Base-by-base conservation (phyloP, 148 eudicot species). In the Camellia sinensis region DNA sequence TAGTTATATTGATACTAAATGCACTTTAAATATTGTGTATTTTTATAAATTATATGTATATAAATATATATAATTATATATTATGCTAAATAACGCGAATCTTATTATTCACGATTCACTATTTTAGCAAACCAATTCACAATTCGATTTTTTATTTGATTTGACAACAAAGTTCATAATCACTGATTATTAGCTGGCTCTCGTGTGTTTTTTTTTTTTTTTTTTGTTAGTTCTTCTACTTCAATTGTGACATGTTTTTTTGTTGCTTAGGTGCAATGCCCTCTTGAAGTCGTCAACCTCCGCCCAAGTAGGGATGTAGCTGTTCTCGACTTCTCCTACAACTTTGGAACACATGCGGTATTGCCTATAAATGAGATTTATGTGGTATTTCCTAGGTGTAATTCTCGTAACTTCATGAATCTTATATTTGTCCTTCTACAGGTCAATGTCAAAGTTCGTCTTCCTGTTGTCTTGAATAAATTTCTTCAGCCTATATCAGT, bases 241-340 rank as follows among this genome's bases (percentile, higher is more conserved):
- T 73, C 56, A 29, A 53, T 22, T 12, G 5, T 63, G 6, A 37
- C 29, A 37, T 13, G 13, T 11, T 63, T 61, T 72, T 79, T 78
- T 40, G 57, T 67, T 84, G 37, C 78, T 40, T 73, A 95, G 97
- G 99, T 96, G 81, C 98, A 93, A 92, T 96, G 97, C 81, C 99
- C 98, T 13, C 95, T 96, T 73, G 98, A 96, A 90, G 87, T 92
- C 29, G 86, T 91, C 85, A 96, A 93, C 85, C 89, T 93, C 69
- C 86, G 88, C 17, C 94, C 99, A 61, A 96, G 98, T 83, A 92
- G 99, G 83, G 99, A 92, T 77, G 88, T 91, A 52, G 94, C 98
- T 61, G 98, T 96, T 74, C 98, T 96, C 73, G 98, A 94, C 83
- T 96, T 96, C 87, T 93, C 98, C 29, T 96, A 96, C 88, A 92